Evolutionary conservation across 1,139 yeast genomes (phyloP).

Genomic region (Scheffersomyces stambukii): DNA sequence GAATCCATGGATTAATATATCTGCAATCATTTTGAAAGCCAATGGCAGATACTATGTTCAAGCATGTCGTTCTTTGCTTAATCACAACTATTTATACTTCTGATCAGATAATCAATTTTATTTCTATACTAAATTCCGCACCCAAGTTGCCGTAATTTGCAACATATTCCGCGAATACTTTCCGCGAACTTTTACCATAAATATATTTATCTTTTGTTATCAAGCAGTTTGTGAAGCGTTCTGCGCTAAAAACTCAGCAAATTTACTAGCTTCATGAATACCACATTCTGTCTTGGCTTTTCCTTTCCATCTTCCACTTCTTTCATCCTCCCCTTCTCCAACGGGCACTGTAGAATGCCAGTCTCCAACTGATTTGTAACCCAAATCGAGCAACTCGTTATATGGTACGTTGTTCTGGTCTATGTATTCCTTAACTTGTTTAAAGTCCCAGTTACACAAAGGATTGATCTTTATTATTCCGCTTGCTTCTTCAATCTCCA

Average conservation of each 20-base stretch:
- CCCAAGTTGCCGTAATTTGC: neutral
- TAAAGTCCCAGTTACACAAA: conserved; percentile 77
- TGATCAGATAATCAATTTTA: neutral
- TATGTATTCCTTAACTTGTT: conserved; percentile 66
- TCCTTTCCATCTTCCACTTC: conserved; percentile 97
- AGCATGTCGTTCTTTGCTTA: too few relatives aligned
- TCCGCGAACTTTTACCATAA: neutral
- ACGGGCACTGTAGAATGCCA: conserved; percentile 94
- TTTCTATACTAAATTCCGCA: neutral
- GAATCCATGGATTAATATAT: too few relatives aligned
- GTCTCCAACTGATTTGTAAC: conserved; percentile 91
- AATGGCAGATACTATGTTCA: too few relatives aligned
- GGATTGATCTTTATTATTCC: conserved; percentile 86
- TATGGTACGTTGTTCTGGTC: conserved; percentile 74
- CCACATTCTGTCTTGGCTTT: conserved; percentile 94
- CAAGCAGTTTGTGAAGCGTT: neutral
- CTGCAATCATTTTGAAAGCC: too few relatives aligned
- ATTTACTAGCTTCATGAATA: conserved; percentile 76
- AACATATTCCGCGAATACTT: neutral
- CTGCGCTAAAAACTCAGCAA: conserved; percentile 49
- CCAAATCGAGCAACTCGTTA: conserved; percentile 77
- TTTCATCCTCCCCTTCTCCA: conserved; percentile 86
- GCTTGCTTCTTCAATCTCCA: conserved; percentile 69
- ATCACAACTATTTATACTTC: too few relatives aligned
- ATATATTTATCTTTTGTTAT: neutral